These are phyloP conservation scores for Globisporangium nagaii DNA, from an alignment of 352 stramenopile species.

Conservation along the genomic window DNA sequence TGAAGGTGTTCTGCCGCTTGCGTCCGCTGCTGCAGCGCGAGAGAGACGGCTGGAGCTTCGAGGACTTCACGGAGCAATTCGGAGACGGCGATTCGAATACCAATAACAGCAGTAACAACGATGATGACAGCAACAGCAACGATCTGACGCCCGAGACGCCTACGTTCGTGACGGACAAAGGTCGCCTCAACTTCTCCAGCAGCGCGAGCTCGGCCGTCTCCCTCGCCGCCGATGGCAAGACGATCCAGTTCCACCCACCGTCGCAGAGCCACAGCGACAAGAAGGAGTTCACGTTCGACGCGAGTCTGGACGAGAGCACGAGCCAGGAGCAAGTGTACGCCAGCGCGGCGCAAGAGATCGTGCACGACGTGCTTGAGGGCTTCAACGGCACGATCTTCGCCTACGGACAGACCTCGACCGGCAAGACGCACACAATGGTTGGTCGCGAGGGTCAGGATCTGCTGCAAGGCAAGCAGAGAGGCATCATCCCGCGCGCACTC, in stretches of 20 bases:
- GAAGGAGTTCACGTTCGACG: constrained; percentile 61
- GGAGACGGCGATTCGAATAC: constrained; percentile 14
- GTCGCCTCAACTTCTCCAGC: constrained; percentile 10
- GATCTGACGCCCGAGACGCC: constrained; percentile 15
- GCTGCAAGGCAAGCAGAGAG: constrained; percentile 26
- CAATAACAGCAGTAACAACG: background rate
- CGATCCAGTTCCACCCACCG: constrained; percentile 20
- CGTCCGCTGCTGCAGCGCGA: constrained; percentile 55
- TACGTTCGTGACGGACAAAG: constrained; percentile 75
- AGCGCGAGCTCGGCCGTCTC: constrained; percentile 18
- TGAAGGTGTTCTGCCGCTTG: constrained; percentile 67
- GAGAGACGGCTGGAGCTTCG: constrained; percentile 54
- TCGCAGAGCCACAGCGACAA: constrained; percentile 16
- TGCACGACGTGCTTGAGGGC: constrained; percentile 56
- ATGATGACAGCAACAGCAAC: background rate
- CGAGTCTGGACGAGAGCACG: constrained; percentile 29
- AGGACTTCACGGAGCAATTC: constrained; percentile 40
- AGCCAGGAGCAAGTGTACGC: constrained; percentile 50
- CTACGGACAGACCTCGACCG: constrained; percentile 60
- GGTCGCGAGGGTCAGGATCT: constrained; percentile 25
- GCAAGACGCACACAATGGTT: constrained; percentile 74
- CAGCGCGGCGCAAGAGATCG: constrained; percentile 38
- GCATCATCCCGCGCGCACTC: constrained; percentile 56
- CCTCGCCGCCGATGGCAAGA: constrained; percentile 24
- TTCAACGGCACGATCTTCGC: constrained; percentile 68